Evolutionary conservation across 2,329 filamentous ascomycete genomes (phyloP).

Genomic region (Penicillium concentricum): DNA sequence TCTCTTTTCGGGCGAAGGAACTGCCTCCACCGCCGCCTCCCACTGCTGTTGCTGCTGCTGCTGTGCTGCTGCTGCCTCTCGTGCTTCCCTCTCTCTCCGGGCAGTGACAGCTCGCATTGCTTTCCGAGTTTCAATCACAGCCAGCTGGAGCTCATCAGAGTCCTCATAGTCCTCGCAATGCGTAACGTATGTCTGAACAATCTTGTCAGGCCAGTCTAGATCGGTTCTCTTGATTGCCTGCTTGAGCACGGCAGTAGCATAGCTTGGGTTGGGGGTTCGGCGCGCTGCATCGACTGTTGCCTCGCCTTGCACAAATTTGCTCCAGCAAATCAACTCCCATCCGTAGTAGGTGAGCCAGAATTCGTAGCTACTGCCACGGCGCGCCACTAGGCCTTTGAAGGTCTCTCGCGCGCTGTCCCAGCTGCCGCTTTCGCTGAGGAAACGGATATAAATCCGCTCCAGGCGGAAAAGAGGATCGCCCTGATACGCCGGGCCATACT

Average conservation of each 20-base stretch:
- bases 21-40: conserved; percentile 17
- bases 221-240: conserved; percentile 61
- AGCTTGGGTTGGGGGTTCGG: conserved; percentile 64
- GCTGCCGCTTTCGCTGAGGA: conserved; percentile 78
- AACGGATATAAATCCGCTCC: conserved; percentile 89
- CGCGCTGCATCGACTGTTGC: conserved; percentile 53
- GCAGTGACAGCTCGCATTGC: conserved; percentile 62
- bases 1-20: conserved; percentile 53
- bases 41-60: conserved; percentile 23
- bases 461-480: conserved; percentile 88
- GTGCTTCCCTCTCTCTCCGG: conserved; percentile 65
- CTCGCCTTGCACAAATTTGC: conserved; percentile 55
- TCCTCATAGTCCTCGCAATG: conserved; percentile 86
- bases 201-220: conserved; percentile 52
- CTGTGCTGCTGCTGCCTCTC: conserved; percentile 50
- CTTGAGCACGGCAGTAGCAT: conserved; percentile 73
- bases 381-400: conserved; percentile 70
- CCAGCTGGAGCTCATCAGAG: conserved; percentile 69
- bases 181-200: conserved; percentile 47
- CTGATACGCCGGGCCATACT: conserved; percentile 72
- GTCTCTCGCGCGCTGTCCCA: conserved; percentile 72
- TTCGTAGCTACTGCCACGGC: conserved; percentile 75
- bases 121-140: conserved; percentile 71
- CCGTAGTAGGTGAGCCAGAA: conserved; percentile 93
- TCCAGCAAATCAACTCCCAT: conserved; percentile 81